A percentile compares a stretch with the other conserved stretches of the same genome.
Conservation (phyloP, 345 rosid genomes). For the Eutrema heterophyllum region DNA sequence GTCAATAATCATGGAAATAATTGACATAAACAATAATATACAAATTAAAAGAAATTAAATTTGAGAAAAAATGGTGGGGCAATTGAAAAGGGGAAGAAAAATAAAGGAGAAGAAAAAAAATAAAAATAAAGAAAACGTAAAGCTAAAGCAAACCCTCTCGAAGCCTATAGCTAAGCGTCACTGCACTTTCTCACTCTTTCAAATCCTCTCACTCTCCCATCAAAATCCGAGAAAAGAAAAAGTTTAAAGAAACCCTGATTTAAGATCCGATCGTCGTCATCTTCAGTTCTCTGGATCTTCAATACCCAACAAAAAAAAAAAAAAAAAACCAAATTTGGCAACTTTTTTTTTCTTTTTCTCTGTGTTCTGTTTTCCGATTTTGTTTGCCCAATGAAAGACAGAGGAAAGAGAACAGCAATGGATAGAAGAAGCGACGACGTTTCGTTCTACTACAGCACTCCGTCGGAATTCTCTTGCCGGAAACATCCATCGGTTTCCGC, state of each 20-base stretch:
- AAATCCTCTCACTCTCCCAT: constrained; percentile 18
- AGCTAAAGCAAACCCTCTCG: constrained; percentile 53
- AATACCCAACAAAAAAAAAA: background rate
- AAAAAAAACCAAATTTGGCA: background rate
- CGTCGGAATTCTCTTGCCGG: constrained; percentile 69
- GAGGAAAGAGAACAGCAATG: constrained; percentile 73
- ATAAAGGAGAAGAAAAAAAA: background rate
- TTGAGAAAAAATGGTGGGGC: constrained; percentile 19
- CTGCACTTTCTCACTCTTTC: constrained; percentile 34
- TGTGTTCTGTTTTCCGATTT: constrained; percentile 2
- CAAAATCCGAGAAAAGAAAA: constrained; percentile 17
- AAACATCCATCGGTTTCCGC: constrained; percentile 75
- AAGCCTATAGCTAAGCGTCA: constrained; percentile 40
- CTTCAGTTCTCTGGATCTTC: constrained; percentile 28
- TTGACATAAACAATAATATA: constrained; percentile 8
- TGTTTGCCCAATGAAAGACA: constrained; percentile 56
- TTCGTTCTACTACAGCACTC: constrained; percentile 36
- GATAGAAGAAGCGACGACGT: constrained; percentile 34
- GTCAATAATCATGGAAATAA: constrained; percentile 26
- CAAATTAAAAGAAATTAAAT: background rate
- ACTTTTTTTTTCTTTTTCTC: background rate
- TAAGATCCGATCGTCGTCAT: constrained; percentile 20
- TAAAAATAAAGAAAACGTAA: constrained; percentile 51
- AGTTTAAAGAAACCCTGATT: constrained; percentile 10
- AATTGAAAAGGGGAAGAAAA: constrained; percentile 2